phyloP scores from a whole-genome alignment of 2,329 filamentous ascomycete species.

The Orbilia oligospora region DNA sequence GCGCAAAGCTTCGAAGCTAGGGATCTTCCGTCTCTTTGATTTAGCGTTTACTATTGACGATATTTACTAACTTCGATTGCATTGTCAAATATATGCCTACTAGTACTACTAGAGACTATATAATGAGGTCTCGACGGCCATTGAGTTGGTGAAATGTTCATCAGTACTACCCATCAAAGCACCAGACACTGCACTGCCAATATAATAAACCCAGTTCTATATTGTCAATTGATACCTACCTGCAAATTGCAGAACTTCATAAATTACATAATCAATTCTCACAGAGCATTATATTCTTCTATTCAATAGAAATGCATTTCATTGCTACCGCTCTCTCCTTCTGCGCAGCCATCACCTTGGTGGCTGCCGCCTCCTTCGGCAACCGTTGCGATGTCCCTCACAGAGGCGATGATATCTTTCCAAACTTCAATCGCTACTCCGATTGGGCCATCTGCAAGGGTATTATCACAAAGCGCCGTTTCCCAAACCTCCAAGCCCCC shows the following conservation, averaged over 20 bases:
- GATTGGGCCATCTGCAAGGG: slow-evolving; percentile 8
- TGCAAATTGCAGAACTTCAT: background rate
- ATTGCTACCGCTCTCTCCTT: background rate
- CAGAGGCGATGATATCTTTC: background rate
- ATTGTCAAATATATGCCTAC: too few relatives aligned
- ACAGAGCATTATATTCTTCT: background rate
- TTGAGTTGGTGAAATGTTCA: too few relatives aligned
- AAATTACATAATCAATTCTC: background rate
- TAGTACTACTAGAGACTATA: too few relatives aligned
- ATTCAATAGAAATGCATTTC: background rate
- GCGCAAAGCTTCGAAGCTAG: too few relatives aligned
- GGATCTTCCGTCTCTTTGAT: too few relatives aligned
- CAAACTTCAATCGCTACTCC: background rate
- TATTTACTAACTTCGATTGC: too few relatives aligned
- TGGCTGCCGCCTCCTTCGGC: background rate
- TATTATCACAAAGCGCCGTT: background rate
- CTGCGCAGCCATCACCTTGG: background rate
- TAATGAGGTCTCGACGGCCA: too few relatives aligned
- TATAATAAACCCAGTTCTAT: too few relatives aligned
- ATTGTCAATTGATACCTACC: too few relatives aligned
- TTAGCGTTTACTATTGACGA: too few relatives aligned
- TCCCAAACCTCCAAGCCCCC: slow-evolving; percentile 5
- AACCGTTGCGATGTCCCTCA: background rate
- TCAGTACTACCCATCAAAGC: too few relatives aligned
- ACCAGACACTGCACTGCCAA: too few relatives aligned